Evolutionary conservation across 1,284 basidiomycete genomes (phyloP), one percentile per base, ranked within the genome.

Genomic region (Malassezia restricta): DNA sequence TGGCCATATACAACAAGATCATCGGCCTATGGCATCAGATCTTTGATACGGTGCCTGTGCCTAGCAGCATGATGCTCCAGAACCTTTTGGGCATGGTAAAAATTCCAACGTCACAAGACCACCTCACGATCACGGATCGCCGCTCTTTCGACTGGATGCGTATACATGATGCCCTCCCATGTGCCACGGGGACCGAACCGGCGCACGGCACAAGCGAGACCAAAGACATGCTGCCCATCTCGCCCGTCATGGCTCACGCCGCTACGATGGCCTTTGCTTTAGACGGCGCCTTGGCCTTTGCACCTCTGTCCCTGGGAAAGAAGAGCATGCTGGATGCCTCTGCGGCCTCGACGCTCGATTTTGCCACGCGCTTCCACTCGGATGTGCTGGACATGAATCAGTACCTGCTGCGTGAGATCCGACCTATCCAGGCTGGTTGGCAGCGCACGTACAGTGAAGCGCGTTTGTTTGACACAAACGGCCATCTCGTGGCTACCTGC

Each of bases 221-320:
- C 8, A 40, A 43, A n/a, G 49, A 44, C 28, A 43, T 47, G 46
- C 49, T 51, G 7, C 45, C 54, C 1, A 39, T 48, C 24, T 31
- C 49, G 12, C n/a, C 40, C 17, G 47, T 45, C 5, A 39, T 44
- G 29, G 40, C 45, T 2, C 59, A 66, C 28, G 53, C 57, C 7
- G 35, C 49, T 12, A 37, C 54, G 17, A 14, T 60, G 9, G 56
- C 56, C 1, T 63, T 64, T 32, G 42, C 61, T 29, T 48, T 69
- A 54, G 69, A 72, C 33, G 66, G 57, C 7, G 61, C 59, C 1
- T 45, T 72, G 3, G 57, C 62, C 0, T 72, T 72, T 51, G 51
- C 62, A n/a, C 67, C 68, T 1, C 38, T 73, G 8, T 64, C 68
- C 1, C 60, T 65, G 32, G 55, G 50, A n/a, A 57, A 59, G 20